phyloP scores from a whole-genome alignment of 805 yeast genomes.

The Wickerhamiella occidentalis region DNA sequence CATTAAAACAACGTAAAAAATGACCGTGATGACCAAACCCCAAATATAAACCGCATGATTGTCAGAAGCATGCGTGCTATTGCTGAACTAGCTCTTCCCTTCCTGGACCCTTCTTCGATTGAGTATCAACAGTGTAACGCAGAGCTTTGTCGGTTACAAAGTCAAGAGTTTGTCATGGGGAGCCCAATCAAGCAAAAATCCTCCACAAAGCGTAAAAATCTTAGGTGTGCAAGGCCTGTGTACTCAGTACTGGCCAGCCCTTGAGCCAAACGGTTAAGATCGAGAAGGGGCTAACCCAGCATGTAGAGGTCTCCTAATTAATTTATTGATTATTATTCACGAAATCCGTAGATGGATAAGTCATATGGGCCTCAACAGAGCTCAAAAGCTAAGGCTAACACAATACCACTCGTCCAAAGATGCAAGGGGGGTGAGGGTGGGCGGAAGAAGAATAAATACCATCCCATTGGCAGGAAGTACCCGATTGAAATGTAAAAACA shows the following conservation, averaged over 20 bases:
- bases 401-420: too few species aligned
- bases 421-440: too few species aligned
- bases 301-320: not conserved
- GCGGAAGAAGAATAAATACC: too few species aligned
- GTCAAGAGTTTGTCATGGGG: not conserved
- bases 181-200: not conserved
- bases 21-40: not conserved
- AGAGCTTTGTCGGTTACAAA: not conserved
- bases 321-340: not conserved
- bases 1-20: not conserved
- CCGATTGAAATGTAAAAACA: too few species aligned
- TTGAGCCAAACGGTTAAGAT: not conserved
- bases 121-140: not conserved
- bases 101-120: not conserved
- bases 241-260: not conserved
- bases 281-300: not conserved
- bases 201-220: not conserved
- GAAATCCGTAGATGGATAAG: too few species aligned
- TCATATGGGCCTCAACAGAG: too few species aligned
- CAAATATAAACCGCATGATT: not conserved
- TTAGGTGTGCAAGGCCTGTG: not conserved
- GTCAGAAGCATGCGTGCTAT: not conserved
- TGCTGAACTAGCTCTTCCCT: not conserved
- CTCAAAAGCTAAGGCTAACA: too few species aligned
- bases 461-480: too few species aligned